Base-by-base conservation (phyloP, 768 basidiomycete species). In the Fistulinella prunicolor region DNA sequence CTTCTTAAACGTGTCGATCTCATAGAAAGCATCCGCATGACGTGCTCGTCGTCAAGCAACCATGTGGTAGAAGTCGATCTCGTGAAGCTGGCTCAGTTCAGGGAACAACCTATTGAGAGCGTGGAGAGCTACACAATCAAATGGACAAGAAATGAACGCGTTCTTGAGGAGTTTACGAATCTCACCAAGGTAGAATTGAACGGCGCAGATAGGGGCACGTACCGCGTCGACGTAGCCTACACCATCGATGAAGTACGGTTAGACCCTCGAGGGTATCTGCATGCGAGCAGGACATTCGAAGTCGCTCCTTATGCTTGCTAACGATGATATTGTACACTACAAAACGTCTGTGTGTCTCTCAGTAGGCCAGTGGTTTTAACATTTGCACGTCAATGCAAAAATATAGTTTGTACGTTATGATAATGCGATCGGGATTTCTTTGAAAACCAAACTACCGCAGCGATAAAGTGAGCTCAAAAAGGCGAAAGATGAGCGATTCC, bases 71-170 rank as follows among this genome's bases (percentile, higher is more conserved):
- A 70, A n/a, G 54, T 83, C 14, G 58, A 68, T 13, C 77, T 87
- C 24, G 70, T 87, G 14, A 80, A 83, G 12, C 72, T 89, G 14
- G 85, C 80, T 0, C 76, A 84, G 44, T 72, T 84, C 49, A 64
- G 77, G 46, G 51, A 65, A n/a, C 51, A 56, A 5, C 53, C 60
- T 1, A 51, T 56, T 20, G 55, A 44, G 19, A 51, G 62, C 17
- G 62, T 59, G n/a, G 79, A 82, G 60, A 74, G 72, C 44, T 86
- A 84, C 56, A 67, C 69, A 9, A 76, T 86, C 45, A 59, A 60
- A 17, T 88, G 86, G 86, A 61, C 60, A 24, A 78, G 70, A 51
- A 72, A 83, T 51, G 79, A 74, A 10, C 49, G 51, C 0, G 50
- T 68, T 2, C 55, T 86, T n/a, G 59, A 66, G 2, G 64, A 61